These are phyloP conservation scores for Vaccinium corymbosum DNA, from an alignment of 148 eudicot species.

Conservation along the genomic window DNA sequence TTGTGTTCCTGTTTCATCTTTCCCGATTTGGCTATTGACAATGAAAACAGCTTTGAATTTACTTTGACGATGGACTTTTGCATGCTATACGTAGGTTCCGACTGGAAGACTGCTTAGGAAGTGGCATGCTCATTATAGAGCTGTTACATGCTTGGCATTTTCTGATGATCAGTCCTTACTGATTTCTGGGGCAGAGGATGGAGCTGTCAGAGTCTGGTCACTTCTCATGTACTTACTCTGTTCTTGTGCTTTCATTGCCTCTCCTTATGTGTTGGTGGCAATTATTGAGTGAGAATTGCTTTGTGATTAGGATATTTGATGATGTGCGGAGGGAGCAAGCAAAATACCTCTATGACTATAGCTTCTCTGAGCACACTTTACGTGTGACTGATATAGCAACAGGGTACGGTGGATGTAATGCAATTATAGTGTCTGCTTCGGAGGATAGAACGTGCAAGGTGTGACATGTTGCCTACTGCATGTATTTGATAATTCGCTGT, in stretches of 20 bases:
- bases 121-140: constrained; percentile 90
- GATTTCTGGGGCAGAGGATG: constrained; percentile 92
- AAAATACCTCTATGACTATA: constrained; percentile 54
- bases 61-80: neutral
- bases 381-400: constrained; percentile 65
- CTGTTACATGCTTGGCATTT: constrained; percentile 63
- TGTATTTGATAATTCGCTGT: constrained; percentile 5
- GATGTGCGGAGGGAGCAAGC: constrained; percentile 52
- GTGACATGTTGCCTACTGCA: neutral
- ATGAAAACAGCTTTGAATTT: constrained; percentile 3
- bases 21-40: neutral
- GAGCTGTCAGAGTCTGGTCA: constrained; percentile 81
- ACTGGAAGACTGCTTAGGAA: constrained; percentile 77
- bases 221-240: constrained; percentile 53
- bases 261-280: neutral
- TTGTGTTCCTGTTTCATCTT: neutral
- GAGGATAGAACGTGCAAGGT: constrained; percentile 96
- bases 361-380: constrained; percentile 70
- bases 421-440: constrained; percentile 76
- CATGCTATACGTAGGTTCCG: constrained; percentile 47
- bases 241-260: neutral
- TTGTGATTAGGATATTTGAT: constrained; percentile 65
- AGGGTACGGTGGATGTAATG: constrained; percentile 87
- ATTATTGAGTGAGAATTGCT: neutral
- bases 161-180: constrained; percentile 71